Base-by-base conservation (phyloP, 1,284 basidiomycete genomes). In the Inonotus hispidus region DNA sequence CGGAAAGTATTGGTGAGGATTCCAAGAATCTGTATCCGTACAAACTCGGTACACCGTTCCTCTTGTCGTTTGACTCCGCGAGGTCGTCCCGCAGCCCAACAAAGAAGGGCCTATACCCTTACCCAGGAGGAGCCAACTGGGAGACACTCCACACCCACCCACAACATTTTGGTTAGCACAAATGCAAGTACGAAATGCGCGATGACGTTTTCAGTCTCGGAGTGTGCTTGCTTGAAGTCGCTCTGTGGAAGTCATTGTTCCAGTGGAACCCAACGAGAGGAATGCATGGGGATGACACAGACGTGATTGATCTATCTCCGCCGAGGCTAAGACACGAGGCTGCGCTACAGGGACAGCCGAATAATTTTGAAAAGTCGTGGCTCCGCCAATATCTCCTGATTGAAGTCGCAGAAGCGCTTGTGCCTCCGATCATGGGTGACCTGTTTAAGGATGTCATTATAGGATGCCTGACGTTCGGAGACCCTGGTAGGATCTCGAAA, bases 141-240 rank as follows among this genome's bases (percentile, higher is more conserved):
- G 37, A 27, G 19, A 55, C 37, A 13, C 23, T 55, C 11, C 29
- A 45, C 37, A 41, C n/a, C n/a, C 53, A 45, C 32, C 52, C 53
- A 25, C 52, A 35, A 10, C 45, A 58, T 21, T 38, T 58, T 29
- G 49, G 29, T 19, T 52, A 8, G 16, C 50, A 27, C 7, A 7
- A 52, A 35, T 35, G n/a, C 19, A 32, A 56, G 11, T 59, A 59
- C 49, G 32, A 56, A 21, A 56, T 63, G 62, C 46, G 47, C n/a
- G 46, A 63, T 38, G 62, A 63, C 25, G 32, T 63, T 10, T 63
- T 56, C 55, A 56, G 59, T 19, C 59, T 63, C 16, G 62, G 62
- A 16, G 53, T 63, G 14, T 56, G 50, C 29, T 53, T 63, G 4
- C 54, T 63, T 6, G 59, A 63, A 47, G 56, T 63, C 25, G 62